phyloP scores from a whole-genome alignment of 495 filamentous ascomycete genomes.

The Bathelium albidoporum region DNA sequence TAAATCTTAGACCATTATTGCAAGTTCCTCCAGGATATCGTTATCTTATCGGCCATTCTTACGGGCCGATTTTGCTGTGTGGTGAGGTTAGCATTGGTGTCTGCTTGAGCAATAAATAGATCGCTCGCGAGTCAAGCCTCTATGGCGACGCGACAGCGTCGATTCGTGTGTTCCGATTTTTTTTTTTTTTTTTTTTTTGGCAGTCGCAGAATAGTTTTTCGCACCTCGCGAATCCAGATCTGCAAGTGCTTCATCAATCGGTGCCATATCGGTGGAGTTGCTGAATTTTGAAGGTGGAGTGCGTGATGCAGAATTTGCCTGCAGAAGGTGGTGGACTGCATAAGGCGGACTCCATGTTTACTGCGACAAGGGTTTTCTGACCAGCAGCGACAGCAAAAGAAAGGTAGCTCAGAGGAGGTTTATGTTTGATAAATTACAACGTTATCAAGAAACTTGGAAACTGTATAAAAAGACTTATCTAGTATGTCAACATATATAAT shows the following conservation, averaged over 20 bases:
- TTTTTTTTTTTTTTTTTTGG: too few species aligned
- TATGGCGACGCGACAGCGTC: neutral
- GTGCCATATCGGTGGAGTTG: neutral
- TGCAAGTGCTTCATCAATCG: neutral
- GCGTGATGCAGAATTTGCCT: neutral
- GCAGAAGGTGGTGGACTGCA: neutral
- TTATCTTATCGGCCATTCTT: too few species aligned
- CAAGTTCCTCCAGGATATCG: too few species aligned
- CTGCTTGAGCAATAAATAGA: neutral
- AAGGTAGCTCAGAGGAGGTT: too few species aligned
- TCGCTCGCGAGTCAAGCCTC: neutral
- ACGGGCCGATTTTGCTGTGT: too few species aligned
- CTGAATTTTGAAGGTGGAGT: neutral
- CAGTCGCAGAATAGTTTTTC: neutral
- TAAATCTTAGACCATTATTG: too few species aligned
- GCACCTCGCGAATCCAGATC: neutral
- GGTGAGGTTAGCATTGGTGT: neutral
- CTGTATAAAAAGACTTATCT: too few species aligned
- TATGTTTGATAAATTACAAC: too few species aligned
- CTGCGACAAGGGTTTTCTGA: too few species aligned
- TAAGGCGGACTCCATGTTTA: neutral
- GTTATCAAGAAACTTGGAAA: too few species aligned
- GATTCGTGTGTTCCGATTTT: neutral
- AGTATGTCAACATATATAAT: too few species aligned
- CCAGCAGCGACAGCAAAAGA: too few species aligned